Evolutionary conservation across 305 asterid genomes (phyloP).

Genomic region (Rubia tinctorum): DNA sequence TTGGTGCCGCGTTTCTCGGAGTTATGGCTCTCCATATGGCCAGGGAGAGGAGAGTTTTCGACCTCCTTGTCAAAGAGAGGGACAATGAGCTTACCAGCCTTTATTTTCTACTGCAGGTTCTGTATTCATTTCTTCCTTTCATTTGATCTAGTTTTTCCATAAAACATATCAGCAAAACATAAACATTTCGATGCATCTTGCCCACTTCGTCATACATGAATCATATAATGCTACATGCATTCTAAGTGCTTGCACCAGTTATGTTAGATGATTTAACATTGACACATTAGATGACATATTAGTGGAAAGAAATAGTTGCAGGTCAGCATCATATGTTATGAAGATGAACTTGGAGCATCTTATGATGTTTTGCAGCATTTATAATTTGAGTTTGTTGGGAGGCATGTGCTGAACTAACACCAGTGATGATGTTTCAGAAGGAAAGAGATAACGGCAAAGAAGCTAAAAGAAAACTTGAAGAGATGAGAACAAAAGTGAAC

Average conservation of each 20-base stretch:
- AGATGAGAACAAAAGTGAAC: constrained; percentile 43
- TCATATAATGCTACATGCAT: not conserved
- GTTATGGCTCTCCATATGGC: constrained; percentile 49
- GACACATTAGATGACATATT: not conserved
- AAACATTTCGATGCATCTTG: too few relatives aligned
- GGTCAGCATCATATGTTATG: not conserved
- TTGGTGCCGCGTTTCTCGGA: constrained; percentile 53
- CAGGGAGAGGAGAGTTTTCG: constrained; percentile 44
- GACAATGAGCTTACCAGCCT: constrained; percentile 46
- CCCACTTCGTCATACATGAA: not conserved
- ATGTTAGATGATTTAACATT: not conserved
- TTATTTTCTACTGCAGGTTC: constrained; percentile 60
- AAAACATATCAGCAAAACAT: not conserved
- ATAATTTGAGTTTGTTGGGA: not conserved
- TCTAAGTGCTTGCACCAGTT: not conserved
- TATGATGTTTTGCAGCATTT: not conserved
- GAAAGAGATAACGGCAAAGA: constrained; percentile 45
- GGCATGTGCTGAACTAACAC: not conserved
- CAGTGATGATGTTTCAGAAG: constrained; percentile 34
- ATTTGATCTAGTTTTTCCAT: not conserved
- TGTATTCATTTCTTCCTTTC: not conserved
- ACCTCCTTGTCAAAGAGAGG: constrained; percentile 42
- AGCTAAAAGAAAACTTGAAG: constrained; percentile 46
- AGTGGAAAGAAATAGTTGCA: not conserved
- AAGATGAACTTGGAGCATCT: not conserved